Percentiles rank a stretch among this genome's conserved stretches.
phyloP scores from a whole-genome alignment of 345 rosid genomes.

The Brassica rapa region DNA sequence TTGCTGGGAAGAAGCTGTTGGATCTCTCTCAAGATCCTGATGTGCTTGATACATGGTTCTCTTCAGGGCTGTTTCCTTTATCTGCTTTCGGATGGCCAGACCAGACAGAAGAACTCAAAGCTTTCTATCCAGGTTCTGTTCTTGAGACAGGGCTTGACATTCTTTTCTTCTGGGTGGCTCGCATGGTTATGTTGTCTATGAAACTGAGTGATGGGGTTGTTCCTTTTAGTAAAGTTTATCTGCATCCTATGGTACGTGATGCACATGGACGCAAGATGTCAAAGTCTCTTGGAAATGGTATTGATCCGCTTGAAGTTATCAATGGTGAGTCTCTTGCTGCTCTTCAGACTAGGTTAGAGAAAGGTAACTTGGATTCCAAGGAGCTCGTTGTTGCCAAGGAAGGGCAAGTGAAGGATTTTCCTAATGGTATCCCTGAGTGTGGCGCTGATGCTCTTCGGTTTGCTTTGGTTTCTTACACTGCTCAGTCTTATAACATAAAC shows the following conservation, averaged over 20 bases:
- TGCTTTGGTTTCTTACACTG: constrained; percentile 79
- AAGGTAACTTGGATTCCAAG: not conserved
- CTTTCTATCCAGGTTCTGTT: not conserved
- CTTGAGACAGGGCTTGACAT: not conserved
- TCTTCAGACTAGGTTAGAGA: not conserved
- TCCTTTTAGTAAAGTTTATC: not conserved
- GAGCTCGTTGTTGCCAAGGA: not conserved
- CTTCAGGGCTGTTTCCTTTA: not conserved
- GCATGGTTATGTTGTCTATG: not conserved
- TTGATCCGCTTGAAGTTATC: not conserved
- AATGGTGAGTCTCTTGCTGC: not conserved
- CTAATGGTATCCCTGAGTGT: not conserved
- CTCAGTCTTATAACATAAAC: constrained; percentile 89
- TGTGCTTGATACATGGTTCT: not conserved
- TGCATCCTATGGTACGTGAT: not conserved
- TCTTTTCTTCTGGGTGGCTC: not conserved
- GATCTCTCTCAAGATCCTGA: not conserved
- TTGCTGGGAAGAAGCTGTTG: not conserved
- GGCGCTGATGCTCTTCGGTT: not conserved
- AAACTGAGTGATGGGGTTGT: not conserved
- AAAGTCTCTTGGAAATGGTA: not conserved
- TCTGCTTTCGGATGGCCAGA: not conserved
- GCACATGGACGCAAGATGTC: not conserved
- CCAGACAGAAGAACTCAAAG: not conserved
- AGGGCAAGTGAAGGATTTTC: not conserved